These are phyloP conservation scores for Stachybotrys chlorohalonatus DNA, from an alignment of 2,329 filamentous ascomycete genomes.

Conservation along the genomic window DNA sequence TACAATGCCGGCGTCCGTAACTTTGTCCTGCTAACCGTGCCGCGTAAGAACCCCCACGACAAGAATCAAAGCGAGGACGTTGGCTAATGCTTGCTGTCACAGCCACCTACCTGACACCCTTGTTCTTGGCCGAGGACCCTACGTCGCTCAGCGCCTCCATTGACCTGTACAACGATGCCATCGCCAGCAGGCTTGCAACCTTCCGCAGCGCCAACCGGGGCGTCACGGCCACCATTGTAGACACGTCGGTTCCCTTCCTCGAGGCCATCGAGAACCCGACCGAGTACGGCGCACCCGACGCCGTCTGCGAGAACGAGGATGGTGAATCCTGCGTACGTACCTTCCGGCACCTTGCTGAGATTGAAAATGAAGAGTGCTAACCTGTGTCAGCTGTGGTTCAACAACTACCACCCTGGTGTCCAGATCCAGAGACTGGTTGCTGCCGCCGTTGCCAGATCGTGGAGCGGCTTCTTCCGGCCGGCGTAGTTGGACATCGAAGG, in stretches of 20 bases:
- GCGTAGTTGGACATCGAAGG: too few species aligned
- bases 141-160: constrained; percentile 23
- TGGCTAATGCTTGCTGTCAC: background rate
- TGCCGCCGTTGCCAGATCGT: constrained; percentile 19
- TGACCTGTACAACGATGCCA: constrained; percentile 24
- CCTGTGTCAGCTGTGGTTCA: constrained; percentile 27
- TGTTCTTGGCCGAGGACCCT: constrained; percentile 13
- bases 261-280: constrained; percentile 30
- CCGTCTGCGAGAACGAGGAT: constrained; percentile 30
- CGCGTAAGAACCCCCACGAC: constrained; percentile 20
- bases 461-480: background rate
- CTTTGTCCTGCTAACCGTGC: constrained; percentile 51
- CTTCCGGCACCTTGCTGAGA: fast-evolving
- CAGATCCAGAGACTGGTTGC: constrained; percentile 30
- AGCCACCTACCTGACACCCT: constrained; percentile 32
- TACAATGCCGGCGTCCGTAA: constrained; percentile 45
- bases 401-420: constrained; percentile 31
- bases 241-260: constrained; percentile 32
- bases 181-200: constrained; percentile 15
- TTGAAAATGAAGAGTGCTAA: background rate
- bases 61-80: fast-evolving
- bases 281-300: constrained; percentile 30
- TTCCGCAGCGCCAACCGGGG: constrained; percentile 26
- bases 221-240: constrained; percentile 23
- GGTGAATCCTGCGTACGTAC: constrained; percentile 28